These are phyloP conservation scores for Aspergillus indologenus DNA, from an alignment of 495 filamentous ascomycete genomes.

Conservation along the genomic window DNA sequence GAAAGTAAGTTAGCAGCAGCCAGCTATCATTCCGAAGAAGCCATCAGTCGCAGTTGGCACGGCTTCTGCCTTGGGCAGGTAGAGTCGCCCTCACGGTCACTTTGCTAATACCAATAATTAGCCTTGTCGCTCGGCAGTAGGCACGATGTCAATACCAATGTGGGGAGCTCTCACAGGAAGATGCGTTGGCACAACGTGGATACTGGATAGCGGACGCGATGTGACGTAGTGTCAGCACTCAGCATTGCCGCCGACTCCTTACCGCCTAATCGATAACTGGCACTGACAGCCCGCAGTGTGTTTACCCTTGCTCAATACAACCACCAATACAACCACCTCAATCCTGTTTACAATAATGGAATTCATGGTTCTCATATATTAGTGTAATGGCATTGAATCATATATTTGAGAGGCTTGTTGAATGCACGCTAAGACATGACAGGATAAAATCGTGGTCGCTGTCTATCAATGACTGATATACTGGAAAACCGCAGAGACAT, in stretches of 20 bases:
- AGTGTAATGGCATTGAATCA: background rate
- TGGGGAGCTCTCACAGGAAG: slow-evolving; percentile 23
- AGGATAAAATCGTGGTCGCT: background rate
- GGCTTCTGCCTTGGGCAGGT: background rate
- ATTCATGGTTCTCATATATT: background rate
- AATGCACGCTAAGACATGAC: background rate
- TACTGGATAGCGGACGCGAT: slow-evolving; percentile 33
- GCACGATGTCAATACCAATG: slow-evolving; percentile 14
- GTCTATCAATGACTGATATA: slow-evolving; percentile 83
- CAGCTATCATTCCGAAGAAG: slow-evolving; percentile 13
- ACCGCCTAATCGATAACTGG: slow-evolving; percentile 4
- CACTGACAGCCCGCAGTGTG: too few relatives aligned
- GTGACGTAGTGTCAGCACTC: slow-evolving; percentile 38
- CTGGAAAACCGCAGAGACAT: slow-evolving; percentile 94
- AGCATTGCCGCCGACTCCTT: slow-evolving; percentile 1
- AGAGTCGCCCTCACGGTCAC: background rate
- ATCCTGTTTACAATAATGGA: background rate
- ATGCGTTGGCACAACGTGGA: slow-evolving; percentile 40
- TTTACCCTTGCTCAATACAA: background rate
- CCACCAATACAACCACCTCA: background rate
- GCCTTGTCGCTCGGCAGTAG: slow-evolving; percentile 5
- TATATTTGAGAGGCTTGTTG: background rate
- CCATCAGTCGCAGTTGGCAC: background rate
- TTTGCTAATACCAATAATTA: background rate
- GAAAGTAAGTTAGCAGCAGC: too few relatives aligned